Base-by-base conservation (phyloP, 2,329 filamentous ascomycete species). In the Simplicillium aogashimaense region DNA sequence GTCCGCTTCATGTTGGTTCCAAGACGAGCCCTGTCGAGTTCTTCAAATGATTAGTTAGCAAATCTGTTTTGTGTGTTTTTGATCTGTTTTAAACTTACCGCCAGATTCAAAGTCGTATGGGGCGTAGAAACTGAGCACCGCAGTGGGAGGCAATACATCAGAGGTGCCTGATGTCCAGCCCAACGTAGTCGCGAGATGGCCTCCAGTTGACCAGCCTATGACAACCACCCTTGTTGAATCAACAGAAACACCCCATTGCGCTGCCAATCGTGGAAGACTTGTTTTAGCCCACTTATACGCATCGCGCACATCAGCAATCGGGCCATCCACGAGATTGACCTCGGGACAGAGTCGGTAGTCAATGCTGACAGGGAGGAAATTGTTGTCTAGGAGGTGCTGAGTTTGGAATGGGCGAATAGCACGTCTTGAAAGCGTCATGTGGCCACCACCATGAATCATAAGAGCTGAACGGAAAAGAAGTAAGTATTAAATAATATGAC, bases 291-390 rank as follows among this genome's bases (percentile, higher is more conserved):
- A 73, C 0, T 39, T 8, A 1, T 67, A 50, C 1, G 68, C 65
- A 44, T 70, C 64, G 12, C 57, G 50, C 1, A 62, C 56, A 45
- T 74, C 72, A 3, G 47, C 45, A 50, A 74, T 63, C 0, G 71
- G 59, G 0, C 71, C 72, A 2, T 69, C 60, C 3, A 57, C 36
- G 3, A 75, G 47, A 15, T 52, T 64, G 3, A 63, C 55, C 34
- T 73, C 67, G 0, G 70, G 71, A 41, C 69, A 74, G 2, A 75
- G 58, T 0, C 69, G 54, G 44, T 74, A 70, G 47, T 74, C 70
- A 1, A 73, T 39, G 43, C 64, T 69, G 10, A 75, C 50, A 0
- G 70, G 67, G 3, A 73, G 48, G 32, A 73, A 56, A 1, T 66
- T 64, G 5, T 50, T 37, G 1, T 52, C 42, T 1, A 72, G 53